Percentiles rank a stretch among this genome's conserved stretches.
Conservation (phyloP, 2,329 filamentous ascomycete species). For the Aspergillus melleus region DNA sequence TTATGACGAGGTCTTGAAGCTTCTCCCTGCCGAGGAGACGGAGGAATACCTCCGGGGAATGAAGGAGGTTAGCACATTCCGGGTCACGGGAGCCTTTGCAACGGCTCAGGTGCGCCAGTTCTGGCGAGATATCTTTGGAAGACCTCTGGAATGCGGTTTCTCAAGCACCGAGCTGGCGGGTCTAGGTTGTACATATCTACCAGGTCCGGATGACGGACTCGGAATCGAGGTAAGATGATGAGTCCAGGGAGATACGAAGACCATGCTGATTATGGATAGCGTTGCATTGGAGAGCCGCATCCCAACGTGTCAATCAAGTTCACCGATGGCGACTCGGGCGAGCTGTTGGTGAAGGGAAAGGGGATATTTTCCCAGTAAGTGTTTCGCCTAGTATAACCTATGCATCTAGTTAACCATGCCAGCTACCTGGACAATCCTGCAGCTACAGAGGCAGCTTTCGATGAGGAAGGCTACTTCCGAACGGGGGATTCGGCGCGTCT, state of each 20-base stretch:
- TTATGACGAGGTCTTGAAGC: background rate
- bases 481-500: constrained; percentile 18
- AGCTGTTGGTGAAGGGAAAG: constrained; percentile 10
- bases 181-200: background rate
- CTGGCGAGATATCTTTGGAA: background rate
- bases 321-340: constrained; percentile 9
- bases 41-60: background rate
- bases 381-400: background rate
- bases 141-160: background rate
- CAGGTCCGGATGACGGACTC: background rate
- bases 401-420: background rate
- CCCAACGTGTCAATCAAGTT: constrained; percentile 4
- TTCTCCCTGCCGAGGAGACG: background rate
- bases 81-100: background rate
- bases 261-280: background rate
- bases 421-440: constrained; percentile 8
- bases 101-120: background rate
- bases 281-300: background rate
- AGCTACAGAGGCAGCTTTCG: constrained; percentile 6
- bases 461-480: constrained; percentile 20
- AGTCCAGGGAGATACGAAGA: background rate
- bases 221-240: background rate
- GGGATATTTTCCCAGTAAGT: constrained; percentile 23
- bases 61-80: background rate
- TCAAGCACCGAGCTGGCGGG: background rate